Evolutionary conservation across 2,329 filamentous ascomycete genomes (phyloP), one percentile per base, ranked within the genome.

Genomic region (Gyromitra esculenta): DNA sequence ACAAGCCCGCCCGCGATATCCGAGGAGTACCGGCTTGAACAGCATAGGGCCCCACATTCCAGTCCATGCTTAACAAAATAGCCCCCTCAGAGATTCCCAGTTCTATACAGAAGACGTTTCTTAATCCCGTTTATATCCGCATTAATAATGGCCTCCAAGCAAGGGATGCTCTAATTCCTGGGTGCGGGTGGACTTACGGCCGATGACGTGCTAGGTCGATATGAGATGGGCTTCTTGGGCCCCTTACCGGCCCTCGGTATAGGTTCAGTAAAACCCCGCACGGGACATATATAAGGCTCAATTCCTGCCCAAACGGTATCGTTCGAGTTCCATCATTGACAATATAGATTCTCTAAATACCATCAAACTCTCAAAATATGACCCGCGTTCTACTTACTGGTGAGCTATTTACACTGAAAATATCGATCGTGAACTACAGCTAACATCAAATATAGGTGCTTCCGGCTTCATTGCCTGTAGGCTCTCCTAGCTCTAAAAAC

Each of bases 391-490:
- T 79, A 7, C 73, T 79, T 50, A 78, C 79, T 25, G 79, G 78
- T 79, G 59, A 57, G 73, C 63, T 73, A 25, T 39, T 18, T 5
- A 37, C n/a, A 13, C 18, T 11, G 25, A 4, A 35, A 21, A 2
- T 2, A 18, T 18, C 56, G 7, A n/a, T 37, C n/a, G 13, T 18
- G 25, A 37, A 37, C 31, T 18, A 5, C 18, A 52, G 48, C 57
- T 77, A 37, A 75, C 57, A 9, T 76, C 82, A 35, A 68, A 82
- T 57, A 21, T 65, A 86, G 87, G 87, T 31, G 87, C 86, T 1
- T 86, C 84, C 31, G 87, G 87, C 56, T 88, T 88, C 81, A 87
- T 88, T 65, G 87, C 87, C 37, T 67, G 77, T 79, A 70, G 69
- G 77, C 74, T 5, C 7, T 15, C 15, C 6, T 13, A 25, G 7